phyloP scores from a whole-genome alignment of 2,329 filamentous ascomycete species.

The Lachnellula occidentalis region DNA sequence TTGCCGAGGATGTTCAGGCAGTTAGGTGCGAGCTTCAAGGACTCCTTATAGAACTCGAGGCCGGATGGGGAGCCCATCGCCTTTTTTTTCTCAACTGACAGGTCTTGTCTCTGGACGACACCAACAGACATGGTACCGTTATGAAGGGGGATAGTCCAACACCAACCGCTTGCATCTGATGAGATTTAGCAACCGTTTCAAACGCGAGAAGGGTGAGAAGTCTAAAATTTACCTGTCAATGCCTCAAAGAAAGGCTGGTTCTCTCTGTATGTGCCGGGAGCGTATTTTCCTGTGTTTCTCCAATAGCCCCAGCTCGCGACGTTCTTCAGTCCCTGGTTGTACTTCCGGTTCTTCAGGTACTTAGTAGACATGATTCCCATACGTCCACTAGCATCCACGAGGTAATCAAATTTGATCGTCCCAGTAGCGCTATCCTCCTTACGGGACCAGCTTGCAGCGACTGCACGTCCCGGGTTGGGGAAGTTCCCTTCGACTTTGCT shows the following conservation, averaged over 20 bases:
- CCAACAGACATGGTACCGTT: slow-evolving; percentile 41
- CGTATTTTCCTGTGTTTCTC: slow-evolving; percentile 33
- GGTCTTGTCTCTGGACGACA: slow-evolving; percentile 37
- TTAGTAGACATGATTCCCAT: slow-evolving; percentile 41
- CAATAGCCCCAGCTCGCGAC: slow-evolving; percentile 46
- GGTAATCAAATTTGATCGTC: slow-evolving; percentile 40
- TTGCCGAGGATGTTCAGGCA: slow-evolving; percentile 32
- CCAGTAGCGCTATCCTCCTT: slow-evolving; percentile 33
- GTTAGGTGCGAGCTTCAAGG: slow-evolving; percentile 28
- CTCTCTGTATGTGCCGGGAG: slow-evolving; percentile 32
- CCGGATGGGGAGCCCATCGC: neutral
- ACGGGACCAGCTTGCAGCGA: slow-evolving; percentile 35
- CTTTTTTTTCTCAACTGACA: slow-evolving; percentile 34
- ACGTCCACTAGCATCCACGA: slow-evolving; percentile 45
- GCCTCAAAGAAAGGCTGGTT: slow-evolving; percentile 41
- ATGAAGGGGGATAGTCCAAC: slow-evolving; percentile 46
- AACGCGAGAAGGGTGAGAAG: neutral
- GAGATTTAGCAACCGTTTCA: neutral
- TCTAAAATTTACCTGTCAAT: slow-evolving; percentile 19
- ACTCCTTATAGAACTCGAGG: slow-evolving; percentile 13
- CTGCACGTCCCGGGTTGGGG: slow-evolving; percentile 28
- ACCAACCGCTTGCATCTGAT: slow-evolving; percentile 43
- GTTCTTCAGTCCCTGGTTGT: slow-evolving; percentile 45
- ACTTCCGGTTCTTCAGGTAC: slow-evolving; percentile 43
- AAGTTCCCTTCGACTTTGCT: slow-evolving; percentile 1